Percentiles rank a stretch among this genome's conserved stretches.
Evolutionary conservation across 2,329 filamentous ascomycete genomes (phyloP).

Genomic region (Chrysosphaeria jannelii): DNA sequence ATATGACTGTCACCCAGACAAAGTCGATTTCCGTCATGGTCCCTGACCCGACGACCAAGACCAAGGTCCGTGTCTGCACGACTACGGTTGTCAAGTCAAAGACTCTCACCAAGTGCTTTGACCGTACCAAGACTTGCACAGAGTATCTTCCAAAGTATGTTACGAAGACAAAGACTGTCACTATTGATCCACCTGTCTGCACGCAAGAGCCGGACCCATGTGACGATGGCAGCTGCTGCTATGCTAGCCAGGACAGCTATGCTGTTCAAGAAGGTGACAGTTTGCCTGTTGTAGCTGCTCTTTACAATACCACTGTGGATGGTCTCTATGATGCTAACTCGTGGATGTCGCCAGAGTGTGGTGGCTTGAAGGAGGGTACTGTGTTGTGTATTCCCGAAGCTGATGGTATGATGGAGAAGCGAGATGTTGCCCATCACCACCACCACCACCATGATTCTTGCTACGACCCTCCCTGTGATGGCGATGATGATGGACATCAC

Average conservation of each 20-base stretch:
- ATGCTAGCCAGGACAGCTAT: constrained; percentile 1
- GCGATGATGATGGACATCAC: constrained; percentile 1
- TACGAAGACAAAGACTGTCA: constrained; percentile 2
- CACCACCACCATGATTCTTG: constrained; percentile 1
- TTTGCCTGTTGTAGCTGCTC: constrained; percentile 1
- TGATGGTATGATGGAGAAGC: not conserved
- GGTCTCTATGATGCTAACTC: constrained; percentile 2
- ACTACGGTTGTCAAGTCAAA: constrained; percentile 1
- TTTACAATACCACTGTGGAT: constrained; percentile 3
- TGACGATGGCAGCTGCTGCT: not conserved
- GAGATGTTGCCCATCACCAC: constrained; percentile 2
- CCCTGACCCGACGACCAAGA: constrained; percentile 1
- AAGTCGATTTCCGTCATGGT: constrained; percentile 1
- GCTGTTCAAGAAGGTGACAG: constrained; percentile 2
- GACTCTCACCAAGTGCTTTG: constrained; percentile 3
- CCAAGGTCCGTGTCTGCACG: constrained; percentile 1
- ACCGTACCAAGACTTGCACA: constrained; percentile 2
- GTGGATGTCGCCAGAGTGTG: constrained; percentile 1
- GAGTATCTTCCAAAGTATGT: constrained; percentile 2
- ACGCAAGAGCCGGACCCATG: not conserved
- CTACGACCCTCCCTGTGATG: too few species aligned
- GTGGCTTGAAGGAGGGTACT: constrained; percentile 1
- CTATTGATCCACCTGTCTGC: constrained; percentile 1
- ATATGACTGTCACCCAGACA: constrained; percentile 1
- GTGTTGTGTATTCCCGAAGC: constrained; percentile 2